These are phyloP conservation scores for Bryoerythrophyllum caledonicum DNA, from an alignment of 225 moss, liverwort and hornwort genomes.

Conservation along the genomic window DNA sequence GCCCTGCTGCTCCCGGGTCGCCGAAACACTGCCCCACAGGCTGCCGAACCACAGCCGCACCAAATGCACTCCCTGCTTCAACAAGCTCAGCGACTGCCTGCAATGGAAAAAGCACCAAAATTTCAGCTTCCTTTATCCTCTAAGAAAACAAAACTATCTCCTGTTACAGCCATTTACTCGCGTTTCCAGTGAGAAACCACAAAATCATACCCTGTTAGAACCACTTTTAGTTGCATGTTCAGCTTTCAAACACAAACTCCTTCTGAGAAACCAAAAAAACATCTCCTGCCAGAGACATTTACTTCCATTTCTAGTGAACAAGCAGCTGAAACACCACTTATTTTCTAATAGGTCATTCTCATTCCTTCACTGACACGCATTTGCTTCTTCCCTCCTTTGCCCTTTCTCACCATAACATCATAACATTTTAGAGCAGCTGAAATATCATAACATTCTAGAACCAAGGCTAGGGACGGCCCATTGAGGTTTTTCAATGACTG, in stretches of 20 bases:
- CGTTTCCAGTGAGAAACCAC: background rate
- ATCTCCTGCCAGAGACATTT: background rate
- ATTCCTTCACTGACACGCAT: too few species aligned
- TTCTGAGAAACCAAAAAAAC: background rate
- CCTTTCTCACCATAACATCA: too few species aligned
- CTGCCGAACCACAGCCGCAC: slow-evolving; percentile 69
- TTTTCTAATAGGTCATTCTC: too few species aligned
- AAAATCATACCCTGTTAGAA: too few species aligned
- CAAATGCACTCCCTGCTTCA: slow-evolving; percentile 71
- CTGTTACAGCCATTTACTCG: background rate
- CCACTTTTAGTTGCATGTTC: background rate
- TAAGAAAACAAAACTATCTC: background rate
- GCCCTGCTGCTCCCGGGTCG: slow-evolving; percentile 37
- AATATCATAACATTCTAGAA: too few species aligned
- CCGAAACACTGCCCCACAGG: slow-evolving; percentile 59
- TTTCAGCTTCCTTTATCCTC: background rate
- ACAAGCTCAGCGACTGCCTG: slow-evolving; percentile 75
- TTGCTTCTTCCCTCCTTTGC: too few species aligned
- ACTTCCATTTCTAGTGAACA: too few species aligned
- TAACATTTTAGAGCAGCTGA: too few species aligned
- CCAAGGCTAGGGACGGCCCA: too few species aligned
- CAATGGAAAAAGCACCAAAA: background rate
- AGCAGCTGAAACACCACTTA: too few species aligned
- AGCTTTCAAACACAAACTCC: background rate
- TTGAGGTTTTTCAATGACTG: too few species aligned